phyloP scores from a whole-genome alignment of 176 grass and related monocot species.

The Secale cereale region DNA sequence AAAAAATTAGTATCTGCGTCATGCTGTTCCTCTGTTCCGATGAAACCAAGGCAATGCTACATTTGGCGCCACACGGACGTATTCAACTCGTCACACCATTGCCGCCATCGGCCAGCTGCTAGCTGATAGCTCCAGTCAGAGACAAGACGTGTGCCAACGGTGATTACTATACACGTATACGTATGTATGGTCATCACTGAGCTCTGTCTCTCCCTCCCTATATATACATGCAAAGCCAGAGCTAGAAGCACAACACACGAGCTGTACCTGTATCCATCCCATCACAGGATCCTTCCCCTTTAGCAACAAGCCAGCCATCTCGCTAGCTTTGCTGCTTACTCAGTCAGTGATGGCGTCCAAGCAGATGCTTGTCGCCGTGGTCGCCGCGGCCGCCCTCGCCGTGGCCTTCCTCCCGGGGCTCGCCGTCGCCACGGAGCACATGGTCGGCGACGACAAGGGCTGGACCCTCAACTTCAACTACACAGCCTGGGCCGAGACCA shows the following conservation, averaged over 20 bases:
- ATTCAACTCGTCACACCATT: not conserved
- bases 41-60: not conserved
- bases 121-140: not conserved
- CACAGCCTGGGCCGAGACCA: conserved; percentile 29
- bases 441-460: conserved; percentile 39
- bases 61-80: not conserved
- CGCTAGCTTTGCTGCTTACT: not conserved
- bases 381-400: not conserved
- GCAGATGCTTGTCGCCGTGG: not conserved
- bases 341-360: conserved; percentile 42
- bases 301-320: not conserved
- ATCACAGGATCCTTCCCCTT: not conserved
- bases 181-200: not conserved
- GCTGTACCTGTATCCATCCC: not conserved
- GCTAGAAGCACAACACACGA: not conserved
- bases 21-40: not conserved
- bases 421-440: conserved; percentile 24
- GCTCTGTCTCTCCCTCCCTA: not conserved
- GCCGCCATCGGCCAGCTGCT: conserved; percentile 30
- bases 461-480: conserved; percentile 34
- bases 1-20: too few relatives aligned
- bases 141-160: too few relatives aligned
- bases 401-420: conserved; percentile 2
- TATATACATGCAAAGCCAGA: not conserved
- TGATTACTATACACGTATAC: not conserved